Base-by-base conservation (phyloP, 345 rosid genomes). In the Turritis glabra region DNA sequence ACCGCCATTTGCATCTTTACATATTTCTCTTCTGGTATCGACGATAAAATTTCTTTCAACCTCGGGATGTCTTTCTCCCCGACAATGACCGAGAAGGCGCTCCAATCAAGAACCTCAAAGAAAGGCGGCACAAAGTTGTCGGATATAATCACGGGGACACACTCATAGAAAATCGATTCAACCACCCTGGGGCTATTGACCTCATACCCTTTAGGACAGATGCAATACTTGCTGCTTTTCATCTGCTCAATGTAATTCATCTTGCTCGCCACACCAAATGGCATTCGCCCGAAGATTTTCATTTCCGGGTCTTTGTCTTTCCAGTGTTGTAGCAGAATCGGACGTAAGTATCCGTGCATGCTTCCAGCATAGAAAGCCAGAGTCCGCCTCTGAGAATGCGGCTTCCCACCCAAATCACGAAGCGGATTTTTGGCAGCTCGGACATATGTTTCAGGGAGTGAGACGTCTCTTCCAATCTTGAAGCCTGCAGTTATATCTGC, bases 141-240 rank as follows among this genome's bases (percentile, higher is more conserved):
- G 0, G 97, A 94, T 77, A 94, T 84, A 10, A 93, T 89, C 50
- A 90, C 96, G 1, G 97, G 98, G 12, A 94, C 89, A 19, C 98
- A 94, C 58, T 94, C 96, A 1, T 94, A 94, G 77, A 91, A 91
- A 51, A 94, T 89, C 29, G 97, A 79, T 77, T 91, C 98, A 0
- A 91, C 96, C 17, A 91, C 93, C n/a, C 97, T 82, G 0, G 97
- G 98, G 76, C 98, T 94, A 82, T 94, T 94, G 60, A 94, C 98
- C 69, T 91, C 98, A 1, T 83, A 84, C 4, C 98, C 98, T 83
- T 84, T 91, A 3, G 97, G 98, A 74, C 97, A 94, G 51, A 94
- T 82, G 67, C 98, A 94, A 71, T 81, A 94, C 83, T 91, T 94
- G 84, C 97, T 91, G 77, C 86, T 87, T 80, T 94, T 91, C 98